Base-by-base conservation (phyloP, 78 protist genomes). In the Carpediemonas membranifera region DNA sequence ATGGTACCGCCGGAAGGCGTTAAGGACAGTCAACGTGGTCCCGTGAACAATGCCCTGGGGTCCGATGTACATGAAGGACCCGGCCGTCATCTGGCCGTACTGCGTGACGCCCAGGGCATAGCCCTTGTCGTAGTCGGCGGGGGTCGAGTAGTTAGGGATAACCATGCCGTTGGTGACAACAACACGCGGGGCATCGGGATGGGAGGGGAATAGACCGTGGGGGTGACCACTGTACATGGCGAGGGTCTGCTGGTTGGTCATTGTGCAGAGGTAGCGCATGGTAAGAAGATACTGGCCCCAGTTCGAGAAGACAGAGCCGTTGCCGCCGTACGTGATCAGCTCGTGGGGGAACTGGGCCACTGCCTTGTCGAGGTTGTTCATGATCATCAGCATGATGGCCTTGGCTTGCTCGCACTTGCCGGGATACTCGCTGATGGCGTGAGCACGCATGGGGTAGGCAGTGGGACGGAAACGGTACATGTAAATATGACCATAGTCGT, bases 61-160 rank as follows among this genome's bases (percentile, higher is more conserved):
- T 41, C 47, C 47, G 9, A 25, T 14, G 79, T 60, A 85, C 61
- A 84, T 65, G 54, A 74, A 87, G 35, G 81, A 63, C 24, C 92
- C 90, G 21, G 92, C 90, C 2, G 93, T 88, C 93, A 88, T 88
- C 65, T 88, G 91, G 36, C 90, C 94, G 71, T 87, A 89, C 72
- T 68, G 72, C 11, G 91, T 44, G 30, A 68, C 77, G 25, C 94
- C 92, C 11, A 76, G 47, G 30, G 94, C 90, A 37, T 83, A 77
- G 90, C 7, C 18, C 44, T 61, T 61, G 47, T 9, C 21, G 21
- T 9, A 41, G 47, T 41, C 47, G 9, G 47, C 47, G 21, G 9
- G 21, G 21, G 5, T 41, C 3, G 90, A 84, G 62, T 84, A 89
- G 50, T 87, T 84, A 44, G 92, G 92, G 59, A 89, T 82, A 31